These are phyloP conservation scores for Globisporangium canariense DNA, from an alignment of 352 stramenopile genomes.

Conservation along the genomic window DNA sequence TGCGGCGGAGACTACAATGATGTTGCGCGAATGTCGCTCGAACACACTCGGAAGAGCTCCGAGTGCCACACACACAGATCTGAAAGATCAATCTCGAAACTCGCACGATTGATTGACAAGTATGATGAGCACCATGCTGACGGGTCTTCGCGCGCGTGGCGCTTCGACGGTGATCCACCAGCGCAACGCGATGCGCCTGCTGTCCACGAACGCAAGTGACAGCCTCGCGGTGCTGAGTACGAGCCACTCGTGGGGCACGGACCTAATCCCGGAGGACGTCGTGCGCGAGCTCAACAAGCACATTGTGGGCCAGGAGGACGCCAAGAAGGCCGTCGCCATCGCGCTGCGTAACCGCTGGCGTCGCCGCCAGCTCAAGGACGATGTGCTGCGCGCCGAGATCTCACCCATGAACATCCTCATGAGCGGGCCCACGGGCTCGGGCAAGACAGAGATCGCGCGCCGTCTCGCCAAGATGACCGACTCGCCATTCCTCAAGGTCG, in stretches of 20 bases:
- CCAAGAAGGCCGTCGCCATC: constrained; percentile 98
- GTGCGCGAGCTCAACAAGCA: constrained; percentile 94
- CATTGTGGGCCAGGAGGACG: constrained; percentile 95
- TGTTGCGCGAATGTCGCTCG: constrained; percentile 2
- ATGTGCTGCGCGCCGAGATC: constrained; percentile 81
- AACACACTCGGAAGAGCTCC: not conserved
- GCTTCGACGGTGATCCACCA: not conserved
- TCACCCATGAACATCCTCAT: constrained; percentile 99
- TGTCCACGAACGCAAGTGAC: not conserved
- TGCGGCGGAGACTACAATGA: not conserved
- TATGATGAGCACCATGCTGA: constrained; percentile 7
- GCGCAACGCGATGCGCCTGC: not conserved
- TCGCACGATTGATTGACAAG: not conserved
- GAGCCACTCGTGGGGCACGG: constrained; percentile 23
- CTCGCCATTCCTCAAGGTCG: constrained; percentile 97
- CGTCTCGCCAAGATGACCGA: constrained; percentile 97
- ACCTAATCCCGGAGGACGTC: constrained; percentile 89
- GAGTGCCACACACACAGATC: not conserved
- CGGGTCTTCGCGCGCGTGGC: not conserved
- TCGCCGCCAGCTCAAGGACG: constrained; percentile 90
- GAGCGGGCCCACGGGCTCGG: constrained; percentile 97
- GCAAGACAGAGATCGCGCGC: constrained; percentile 98
- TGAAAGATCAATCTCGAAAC: constrained; percentile 7
- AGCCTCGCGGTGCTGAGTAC: constrained; percentile 11
- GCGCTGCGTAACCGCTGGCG: constrained; percentile 98